Evolutionary conservation across 2,329 filamentous ascomycete genomes (phyloP).

Genomic region (Microdochium trichocladiopsis): DNA sequence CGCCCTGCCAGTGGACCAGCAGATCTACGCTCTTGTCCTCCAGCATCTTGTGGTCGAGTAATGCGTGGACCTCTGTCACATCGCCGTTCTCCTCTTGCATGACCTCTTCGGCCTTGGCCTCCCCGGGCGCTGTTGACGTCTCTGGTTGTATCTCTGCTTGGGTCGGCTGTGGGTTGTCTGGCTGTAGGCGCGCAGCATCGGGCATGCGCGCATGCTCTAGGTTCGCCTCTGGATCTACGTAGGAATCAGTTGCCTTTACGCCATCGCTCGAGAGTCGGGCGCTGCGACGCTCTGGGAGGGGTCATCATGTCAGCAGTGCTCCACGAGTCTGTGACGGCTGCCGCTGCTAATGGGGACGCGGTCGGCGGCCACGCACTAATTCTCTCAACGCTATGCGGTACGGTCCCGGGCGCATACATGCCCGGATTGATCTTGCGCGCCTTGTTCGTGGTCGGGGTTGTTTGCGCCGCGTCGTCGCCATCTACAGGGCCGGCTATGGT

Average conservation of each 20-base stretch:
- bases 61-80: constrained; percentile 14
- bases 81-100: neutral
- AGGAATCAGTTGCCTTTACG: constrained; percentile 3
- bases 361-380: neutral
- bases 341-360: neutral
- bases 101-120: neutral
- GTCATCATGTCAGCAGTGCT: too few species aligned
- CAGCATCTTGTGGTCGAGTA: constrained; percentile 16
- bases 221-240: constrained; percentile 8
- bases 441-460: too few species aligned
- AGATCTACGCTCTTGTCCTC: constrained; percentile 16
- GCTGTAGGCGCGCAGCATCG: constrained; percentile 7
- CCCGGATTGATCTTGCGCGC: too few species aligned
- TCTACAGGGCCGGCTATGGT: too few species aligned
- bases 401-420: too few species aligned
- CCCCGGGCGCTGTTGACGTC: constrained; percentile 1
- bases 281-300: constrained; percentile 12
- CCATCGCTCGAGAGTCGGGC: constrained; percentile 7
- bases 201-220: constrained; percentile 9
- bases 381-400: too few species aligned
- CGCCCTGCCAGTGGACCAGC: constrained; percentile 20
- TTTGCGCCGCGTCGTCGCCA: too few species aligned
- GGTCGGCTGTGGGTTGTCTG: neutral
- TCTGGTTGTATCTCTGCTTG: constrained; percentile 1
- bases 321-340: neutral